Conservation (phyloP, 2,329 filamentous ascomycete genomes). For the Microsporum ferrugineum region DNA sequence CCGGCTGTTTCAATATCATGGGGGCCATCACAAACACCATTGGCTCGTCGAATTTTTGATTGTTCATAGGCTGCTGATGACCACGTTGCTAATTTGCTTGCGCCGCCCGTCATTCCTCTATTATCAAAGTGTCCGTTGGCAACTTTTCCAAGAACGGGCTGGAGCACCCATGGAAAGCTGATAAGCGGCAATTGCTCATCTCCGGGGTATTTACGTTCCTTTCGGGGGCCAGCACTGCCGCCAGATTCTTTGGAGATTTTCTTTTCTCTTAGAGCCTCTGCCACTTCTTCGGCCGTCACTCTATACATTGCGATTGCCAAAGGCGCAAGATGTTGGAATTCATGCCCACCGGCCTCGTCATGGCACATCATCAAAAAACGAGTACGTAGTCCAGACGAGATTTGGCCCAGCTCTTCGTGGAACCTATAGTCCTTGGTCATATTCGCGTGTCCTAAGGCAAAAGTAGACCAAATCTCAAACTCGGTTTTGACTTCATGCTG, state of each 20-base stretch:
- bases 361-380: conserved; percentile 58
- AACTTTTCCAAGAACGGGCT: conserved; percentile 57
- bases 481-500: conserved; percentile 76
- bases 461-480: conserved; percentile 84
- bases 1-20: conserved; percentile 23
- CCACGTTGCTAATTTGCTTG: conserved; percentile 3
- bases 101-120: conserved; percentile 10
- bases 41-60: conserved; percentile 4
- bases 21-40: background rate
- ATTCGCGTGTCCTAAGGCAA: conserved; percentile 63
- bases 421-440: conserved; percentile 72
- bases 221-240: conserved; percentile 9
- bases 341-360: conserved; percentile 50
- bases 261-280: conserved; percentile 44
- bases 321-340: conserved; percentile 50
- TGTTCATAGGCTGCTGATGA: background rate
- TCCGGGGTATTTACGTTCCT: conserved; percentile 18
- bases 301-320: conserved; percentile 83
- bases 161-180: conserved; percentile 89
- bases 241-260: conserved; percentile 9
- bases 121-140: conserved; percentile 38
- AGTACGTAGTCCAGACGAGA: conserved; percentile 55
- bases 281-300: conserved; percentile 62
- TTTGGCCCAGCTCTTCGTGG: conserved; percentile 65
- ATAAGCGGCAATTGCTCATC: conserved; percentile 58